A percentile compares a stretch with the other conserved stretches of the same genome.
phyloP scores from a whole-genome alignment of 441 rosid genomes.

The Cnidoscolus chayamansa region DNA sequence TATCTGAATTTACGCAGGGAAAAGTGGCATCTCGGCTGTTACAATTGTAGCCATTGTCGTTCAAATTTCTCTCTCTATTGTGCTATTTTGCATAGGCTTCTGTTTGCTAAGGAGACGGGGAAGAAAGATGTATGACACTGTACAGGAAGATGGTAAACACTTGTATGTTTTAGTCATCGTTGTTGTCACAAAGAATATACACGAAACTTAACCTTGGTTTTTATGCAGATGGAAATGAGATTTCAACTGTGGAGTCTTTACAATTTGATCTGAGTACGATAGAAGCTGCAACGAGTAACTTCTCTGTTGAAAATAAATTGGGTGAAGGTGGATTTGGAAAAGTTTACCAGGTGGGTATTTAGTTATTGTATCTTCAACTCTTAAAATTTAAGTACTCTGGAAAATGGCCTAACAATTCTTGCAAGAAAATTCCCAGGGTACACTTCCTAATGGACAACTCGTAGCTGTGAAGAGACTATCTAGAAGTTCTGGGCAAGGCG shows the following conservation, averaged over 20 bases:
- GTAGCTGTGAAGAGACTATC: no score
- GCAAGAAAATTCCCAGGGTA: not conserved
- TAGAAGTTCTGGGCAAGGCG: not conserved
- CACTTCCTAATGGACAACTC: no score
- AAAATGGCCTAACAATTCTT: not conserved
- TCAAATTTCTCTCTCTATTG: conserved; percentile 14
- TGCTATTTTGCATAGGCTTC: conserved; percentile 20
- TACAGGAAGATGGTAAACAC: conserved; percentile 29
- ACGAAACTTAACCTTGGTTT: not conserved
- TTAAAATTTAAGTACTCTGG: no score
- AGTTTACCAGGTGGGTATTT: conserved; percentile 62
- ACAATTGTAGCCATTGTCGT: conserved; percentile 22
- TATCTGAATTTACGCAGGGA: conserved; percentile 9
- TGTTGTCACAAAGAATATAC: not conserved
- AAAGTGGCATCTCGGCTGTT: not conserved
- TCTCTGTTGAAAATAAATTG: conserved; percentile 43
- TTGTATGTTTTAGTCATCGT: not conserved
- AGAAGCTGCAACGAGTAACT: conserved; percentile 49
- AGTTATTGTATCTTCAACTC: no score
- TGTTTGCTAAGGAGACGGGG: conserved; percentile 26
- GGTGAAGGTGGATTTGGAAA: conserved; percentile 83
- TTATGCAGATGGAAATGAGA: conserved; percentile 28
- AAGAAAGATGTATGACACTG: conserved; percentile 15
- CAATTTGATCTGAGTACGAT: conserved; percentile 46
- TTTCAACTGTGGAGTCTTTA: conserved; percentile 34